These are phyloP conservation scores for Zalaria obscura DNA, from an alignment of 2,329 filamentous ascomycete genomes.

Conservation along the genomic window DNA sequence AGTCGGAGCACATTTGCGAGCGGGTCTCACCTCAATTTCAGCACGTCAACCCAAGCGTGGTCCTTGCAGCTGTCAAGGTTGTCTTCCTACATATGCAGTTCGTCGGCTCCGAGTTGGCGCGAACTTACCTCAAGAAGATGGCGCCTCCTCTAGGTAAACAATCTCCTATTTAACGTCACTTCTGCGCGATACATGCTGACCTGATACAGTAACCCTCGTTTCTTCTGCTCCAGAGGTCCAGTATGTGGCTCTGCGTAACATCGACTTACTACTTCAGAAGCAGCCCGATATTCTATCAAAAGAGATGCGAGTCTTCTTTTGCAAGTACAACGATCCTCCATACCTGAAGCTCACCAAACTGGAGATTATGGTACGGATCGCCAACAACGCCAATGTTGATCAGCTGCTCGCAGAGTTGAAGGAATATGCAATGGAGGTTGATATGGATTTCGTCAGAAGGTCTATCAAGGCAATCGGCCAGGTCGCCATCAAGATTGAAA, in stretches of 20 bases:
- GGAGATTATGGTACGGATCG: conserved; percentile 98
- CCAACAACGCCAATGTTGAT: conserved; percentile 91
- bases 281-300: conserved; percentile 95
- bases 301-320: conserved; percentile 96
- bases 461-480: conserved; percentile 95
- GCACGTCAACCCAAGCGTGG: conserved; percentile 94
- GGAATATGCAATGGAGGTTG: conserved; percentile 94
- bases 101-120: conserved; percentile 61
- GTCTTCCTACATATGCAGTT: conserved; percentile 94
- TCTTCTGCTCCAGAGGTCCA: conserved; percentile 94
- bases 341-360: conserved; percentile 97
- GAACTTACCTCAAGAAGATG: conserved; percentile 96
- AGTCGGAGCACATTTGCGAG: conserved; percentile 97
- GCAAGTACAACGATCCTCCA: conserved; percentile 97
- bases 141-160: conserved; percentile 75
- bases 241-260: conserved; percentile 91
- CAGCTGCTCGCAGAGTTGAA: conserved; percentile 88
- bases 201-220: conserved; percentile 65
- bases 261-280: conserved; percentile 87
- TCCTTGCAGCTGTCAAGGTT: conserved; percentile 91
- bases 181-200: conserved; percentile 6
- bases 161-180: background rate
- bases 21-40: conserved; percentile 93
- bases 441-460: conserved; percentile 95
- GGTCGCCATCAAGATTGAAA: conserved; percentile 96